phyloP scores from a whole-genome alignment of 1,284 basidiomycete species.

The Flammula alnicola region DNA sequence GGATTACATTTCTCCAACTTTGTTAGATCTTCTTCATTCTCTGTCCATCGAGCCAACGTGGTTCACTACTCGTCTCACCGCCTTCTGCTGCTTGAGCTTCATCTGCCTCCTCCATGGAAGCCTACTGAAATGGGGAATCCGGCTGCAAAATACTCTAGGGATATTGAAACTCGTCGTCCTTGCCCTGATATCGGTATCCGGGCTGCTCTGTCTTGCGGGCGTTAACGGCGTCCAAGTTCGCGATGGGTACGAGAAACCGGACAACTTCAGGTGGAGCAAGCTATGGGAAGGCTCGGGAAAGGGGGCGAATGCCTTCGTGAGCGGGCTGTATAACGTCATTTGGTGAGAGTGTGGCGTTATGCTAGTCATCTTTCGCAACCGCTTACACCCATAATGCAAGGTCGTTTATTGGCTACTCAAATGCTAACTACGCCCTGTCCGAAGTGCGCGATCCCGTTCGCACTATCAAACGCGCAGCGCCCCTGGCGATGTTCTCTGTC shows the following conservation, averaged over 20 bases:
- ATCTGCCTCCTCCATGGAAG: conserved; percentile 63
- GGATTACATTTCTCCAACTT: neutral
- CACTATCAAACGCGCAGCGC: conserved; percentile 70
- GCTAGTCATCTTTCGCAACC: neutral
- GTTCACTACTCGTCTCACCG: conserved; percentile 53
- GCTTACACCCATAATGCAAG: conserved; percentile 33
- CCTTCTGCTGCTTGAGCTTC: conserved; percentile 60
- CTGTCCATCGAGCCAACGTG: conserved; percentile 46
- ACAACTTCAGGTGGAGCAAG: conserved; percentile 55
- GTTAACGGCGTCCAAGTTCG: conserved; percentile 50
- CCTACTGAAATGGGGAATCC: conserved; percentile 59
- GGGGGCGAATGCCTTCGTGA: conserved; percentile 59
- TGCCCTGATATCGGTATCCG: conserved; percentile 59
- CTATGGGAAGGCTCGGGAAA: conserved; percentile 60
- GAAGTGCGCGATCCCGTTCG: conserved; percentile 68
- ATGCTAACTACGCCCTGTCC: conserved; percentile 73
- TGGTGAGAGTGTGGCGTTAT: conserved; percentile 45
- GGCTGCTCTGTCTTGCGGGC: conserved; percentile 58
- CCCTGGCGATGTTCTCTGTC: conserved; percentile 61
- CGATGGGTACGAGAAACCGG: conserved; percentile 47
- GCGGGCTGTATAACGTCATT: conserved; percentile 68
- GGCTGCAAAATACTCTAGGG: conserved; percentile 70
- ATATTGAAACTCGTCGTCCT: conserved; percentile 66
- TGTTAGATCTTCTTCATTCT: conserved; percentile 58
- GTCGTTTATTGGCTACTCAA: conserved; percentile 73